Evolutionary conservation across 2,329 filamentous ascomycete genomes (phyloP), one percentile per base, ranked within the genome.

Genomic region (Pseudocercospora fijiensis): DNA sequence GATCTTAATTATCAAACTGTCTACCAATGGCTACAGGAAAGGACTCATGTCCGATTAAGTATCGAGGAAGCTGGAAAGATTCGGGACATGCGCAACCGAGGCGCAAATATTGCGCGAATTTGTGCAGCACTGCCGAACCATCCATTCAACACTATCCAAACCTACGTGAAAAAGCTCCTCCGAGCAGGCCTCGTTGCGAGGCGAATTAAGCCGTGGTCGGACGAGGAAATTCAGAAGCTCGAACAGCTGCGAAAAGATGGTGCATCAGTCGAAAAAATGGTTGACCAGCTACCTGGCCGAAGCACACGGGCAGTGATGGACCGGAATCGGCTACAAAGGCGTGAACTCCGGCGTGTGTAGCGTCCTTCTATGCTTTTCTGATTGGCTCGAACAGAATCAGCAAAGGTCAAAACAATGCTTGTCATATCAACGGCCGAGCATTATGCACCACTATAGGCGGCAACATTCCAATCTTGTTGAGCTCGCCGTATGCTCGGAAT

Each of bases 401-500:
- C 49, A 52, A 28, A 26, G 13, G 24, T 16, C 13, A 11, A 10
- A 53, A 13, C 10, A n/a, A 53, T 4, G 22, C 26, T 30, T 26
- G 26, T 71, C 62, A 73, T 9, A 72, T 67, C 65, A 72, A 49
- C 10, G 71, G 67, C 24, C 61, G 66, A 13, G 70, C 70, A 33
- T 64, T 67, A 9, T 71, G 68, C 24, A 72, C 72, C 18, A 72
- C 67, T 56, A 73, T 58, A 60, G 75, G 73, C 2, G 78, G 79
- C 22, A 82, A 70, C 80, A 83, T 80, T 53, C 76, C 76, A 57
- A 82, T 69, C 41, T 74, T 73, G 10, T 69, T 75, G 71, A 82
- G 78, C 56, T 82, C 78, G 1, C 72, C 67, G 60, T 81, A 75
- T 5, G 79, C 78, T 66, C 79, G 73, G 33, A 73, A 74, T 27